Base-by-base conservation (phyloP, 768 basidiomycete species). In the Amanita brunnescens region DNA sequence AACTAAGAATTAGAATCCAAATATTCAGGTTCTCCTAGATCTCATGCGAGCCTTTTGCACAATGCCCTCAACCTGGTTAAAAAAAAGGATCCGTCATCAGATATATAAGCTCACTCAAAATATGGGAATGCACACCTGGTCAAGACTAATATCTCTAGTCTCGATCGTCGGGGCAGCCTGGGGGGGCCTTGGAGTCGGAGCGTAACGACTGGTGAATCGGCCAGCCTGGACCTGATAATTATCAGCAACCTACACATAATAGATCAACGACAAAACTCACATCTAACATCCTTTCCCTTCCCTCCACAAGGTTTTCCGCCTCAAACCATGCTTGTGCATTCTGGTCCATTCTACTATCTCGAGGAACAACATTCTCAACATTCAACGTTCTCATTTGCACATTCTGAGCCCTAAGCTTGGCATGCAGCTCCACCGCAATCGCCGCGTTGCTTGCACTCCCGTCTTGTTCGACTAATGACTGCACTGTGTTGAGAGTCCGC, bases 381-480 rank as follows among this genome's bases (percentile, higher is more conserved):
- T 58, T 55, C 29, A 64, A 51, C 18, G 62, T 60, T 37, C 59
- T 60, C 33, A 65, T 54, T 51, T 64, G 51, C 10, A 55, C 55
- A 1, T 62, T 59, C 39, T 51, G 59, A 26, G 54, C 40, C 14
- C 55, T 30, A 50, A 64, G 54, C 32, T 57, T 51, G 10, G 35
- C n/a, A 2, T 16, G n/a, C 6, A 37, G 35, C n/a, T 37, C 6
- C n/a, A 7, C 5, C 6, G 35, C 35, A n/a, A 37, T 37, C 7
- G 14, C n/a, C 6, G 12, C n/a, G n/a, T 37, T 37, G 35, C n/a
- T 37, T 14, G 35, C 35, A 57, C 45, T 45, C 60, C 60, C n/a
- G 64, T 42, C 32, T 58, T 58, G 13, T 58, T 52, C 8, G 60
- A 66, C 53, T 20, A 66, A 63, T 12, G 61, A 53, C 32, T 59